Conservation (phyloP, 805 yeast species). For the Torulaspora microellipsoides region DNA sequence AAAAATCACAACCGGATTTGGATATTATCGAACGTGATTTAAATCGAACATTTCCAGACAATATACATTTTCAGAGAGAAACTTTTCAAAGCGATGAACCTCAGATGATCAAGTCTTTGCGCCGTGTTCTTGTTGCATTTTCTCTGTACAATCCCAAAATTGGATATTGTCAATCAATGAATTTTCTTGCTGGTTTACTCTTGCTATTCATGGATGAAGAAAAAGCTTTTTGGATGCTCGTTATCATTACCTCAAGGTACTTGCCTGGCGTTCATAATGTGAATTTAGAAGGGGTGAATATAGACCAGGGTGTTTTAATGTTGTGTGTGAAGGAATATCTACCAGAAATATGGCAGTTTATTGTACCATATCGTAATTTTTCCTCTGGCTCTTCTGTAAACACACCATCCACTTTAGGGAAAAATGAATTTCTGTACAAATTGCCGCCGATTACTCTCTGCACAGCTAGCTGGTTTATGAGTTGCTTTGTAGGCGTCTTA, state of each 20-base stretch:
- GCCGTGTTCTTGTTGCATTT: slow-evolving; percentile 80
- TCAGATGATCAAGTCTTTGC: slow-evolving; percentile 59
- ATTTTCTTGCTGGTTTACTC: slow-evolving; percentile 84
- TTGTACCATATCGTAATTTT: slow-evolving; percentile 29
- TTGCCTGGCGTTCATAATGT: slow-evolving; percentile 90
- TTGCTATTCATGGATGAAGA: slow-evolving; percentile 87
- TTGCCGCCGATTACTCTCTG: slow-evolving; percentile 89
- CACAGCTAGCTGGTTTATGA: slow-evolving; percentile 98
- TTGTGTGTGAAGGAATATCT: slow-evolving; percentile 77
- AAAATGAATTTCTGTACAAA: slow-evolving; percentile 54
- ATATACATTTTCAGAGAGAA: slow-evolving; percentile 63
- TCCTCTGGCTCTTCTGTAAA: slow-evolving; percentile 1
- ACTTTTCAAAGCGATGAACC: slow-evolving; percentile 44
- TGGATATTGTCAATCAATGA: slow-evolving; percentile 94
- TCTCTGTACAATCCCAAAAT: slow-evolving; percentile 81
- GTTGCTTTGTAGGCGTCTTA: slow-evolving; percentile 83
- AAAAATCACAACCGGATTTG: slow-evolving; percentile 45
- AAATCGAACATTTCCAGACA: slow-evolving; percentile 93
- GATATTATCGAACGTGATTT: slow-evolving; percentile 93
- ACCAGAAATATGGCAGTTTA: slow-evolving; percentile 71
- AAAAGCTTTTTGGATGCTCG: slow-evolving; percentile 91
- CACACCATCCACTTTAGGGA: slow-evolving; percentile 11
- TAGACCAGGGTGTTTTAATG: slow-evolving; percentile 93
- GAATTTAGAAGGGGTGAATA: slow-evolving; percentile 86
- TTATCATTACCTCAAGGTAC: slow-evolving; percentile 76